Evolutionary conservation across 352 stramenopile genomes (phyloP).

Genomic region (Phytophthora pisi): DNA sequence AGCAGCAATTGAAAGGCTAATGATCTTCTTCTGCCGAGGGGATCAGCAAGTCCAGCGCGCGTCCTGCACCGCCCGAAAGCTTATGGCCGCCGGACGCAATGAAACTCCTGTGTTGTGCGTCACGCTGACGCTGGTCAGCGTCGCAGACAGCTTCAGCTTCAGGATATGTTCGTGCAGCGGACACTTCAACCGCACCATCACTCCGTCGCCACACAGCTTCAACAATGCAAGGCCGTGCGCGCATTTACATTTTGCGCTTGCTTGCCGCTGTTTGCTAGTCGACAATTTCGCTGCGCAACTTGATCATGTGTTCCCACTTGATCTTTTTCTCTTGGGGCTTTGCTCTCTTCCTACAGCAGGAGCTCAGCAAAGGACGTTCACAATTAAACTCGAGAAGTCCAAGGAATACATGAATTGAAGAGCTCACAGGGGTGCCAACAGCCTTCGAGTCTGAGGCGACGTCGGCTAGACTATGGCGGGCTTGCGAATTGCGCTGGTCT

Average conservation of each 20-base stretch:
- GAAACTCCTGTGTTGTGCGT: not conserved
- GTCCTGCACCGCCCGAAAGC: not conserved
- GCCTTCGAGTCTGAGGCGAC: conserved; percentile 1
- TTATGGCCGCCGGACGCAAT: not conserved
- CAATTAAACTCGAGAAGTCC: not conserved
- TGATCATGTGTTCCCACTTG: conserved; percentile 1
- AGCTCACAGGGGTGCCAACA: not conserved
- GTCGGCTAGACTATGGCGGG: conserved; percentile 21
- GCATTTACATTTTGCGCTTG: not conserved
- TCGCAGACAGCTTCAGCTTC: not conserved
- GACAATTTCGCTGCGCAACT: not conserved
- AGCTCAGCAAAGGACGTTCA: no score
- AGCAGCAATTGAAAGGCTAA: not conserved
- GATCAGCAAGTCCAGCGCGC: not conserved
- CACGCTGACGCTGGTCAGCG: not conserved
- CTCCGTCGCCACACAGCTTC: conserved; percentile 19
- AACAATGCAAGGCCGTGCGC: conserved; percentile 8
- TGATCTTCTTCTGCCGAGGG: not conserved
- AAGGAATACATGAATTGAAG: conserved; percentile 12
- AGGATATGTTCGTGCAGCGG: conserved; percentile 10
- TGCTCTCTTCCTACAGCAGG: not conserved
- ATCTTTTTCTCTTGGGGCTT: conserved; percentile 1
- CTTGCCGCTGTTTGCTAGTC: not conserved
- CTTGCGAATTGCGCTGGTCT: conserved; percentile 22
- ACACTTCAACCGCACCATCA: conserved; percentile 33